A percentile compares a stretch with the other conserved stretches of the same genome.
phyloP scores from a whole-genome alignment of 2,329 filamentous ascomycete species.

The Aspergillaceae sp. region DNA sequence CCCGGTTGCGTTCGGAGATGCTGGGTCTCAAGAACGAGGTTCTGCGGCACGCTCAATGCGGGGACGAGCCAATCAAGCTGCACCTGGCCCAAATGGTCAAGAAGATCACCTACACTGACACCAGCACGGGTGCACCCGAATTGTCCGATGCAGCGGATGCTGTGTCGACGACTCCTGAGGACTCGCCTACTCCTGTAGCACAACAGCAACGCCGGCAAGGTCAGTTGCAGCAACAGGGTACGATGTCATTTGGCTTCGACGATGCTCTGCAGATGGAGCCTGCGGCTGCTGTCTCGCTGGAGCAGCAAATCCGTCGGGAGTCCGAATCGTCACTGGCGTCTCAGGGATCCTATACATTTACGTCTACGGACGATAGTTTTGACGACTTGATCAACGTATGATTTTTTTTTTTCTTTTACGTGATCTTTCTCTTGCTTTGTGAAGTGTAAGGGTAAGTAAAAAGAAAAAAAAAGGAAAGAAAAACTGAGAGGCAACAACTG shows the following conservation, averaged over 20 bases:
- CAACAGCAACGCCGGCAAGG: neutral
- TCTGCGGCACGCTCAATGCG: slow-evolving; percentile 31
- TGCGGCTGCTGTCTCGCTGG: slow-evolving; percentile 8
- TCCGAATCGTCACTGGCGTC: slow-evolving; percentile 21
- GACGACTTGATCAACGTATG: slow-evolving; percentile 27
- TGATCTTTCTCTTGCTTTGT: neutral
- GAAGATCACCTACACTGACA: slow-evolving; percentile 23
- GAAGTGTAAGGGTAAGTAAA: too few relatives aligned
- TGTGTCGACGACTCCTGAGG: slow-evolving; percentile 8
- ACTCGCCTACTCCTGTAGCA: slow-evolving; percentile 1
- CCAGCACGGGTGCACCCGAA: slow-evolving; percentile 3
- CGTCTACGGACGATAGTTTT: slow-evolving; percentile 21
- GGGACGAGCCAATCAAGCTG: slow-evolving; percentile 29
- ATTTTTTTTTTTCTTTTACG: slow-evolving; percentile 2
- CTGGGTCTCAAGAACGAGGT: slow-evolving; percentile 34
- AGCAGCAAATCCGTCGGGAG: slow-evolving; percentile 23
- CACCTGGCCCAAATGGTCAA: slow-evolving; percentile 32
- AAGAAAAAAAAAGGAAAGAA: too few relatives aligned
- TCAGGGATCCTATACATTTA: slow-evolving; percentile 22
- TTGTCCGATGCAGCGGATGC: slow-evolving; percentile 8
- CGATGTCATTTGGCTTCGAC: slow-evolving; percentile 27
- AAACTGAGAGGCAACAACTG: too few relatives aligned
- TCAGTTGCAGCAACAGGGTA: neutral
- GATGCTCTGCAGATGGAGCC: slow-evolving; percentile 22
- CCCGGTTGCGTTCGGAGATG: slow-evolving; percentile 28